Conservation (phyloP, 768 basidiomycete species). For the Ramaria sp. region DNA sequence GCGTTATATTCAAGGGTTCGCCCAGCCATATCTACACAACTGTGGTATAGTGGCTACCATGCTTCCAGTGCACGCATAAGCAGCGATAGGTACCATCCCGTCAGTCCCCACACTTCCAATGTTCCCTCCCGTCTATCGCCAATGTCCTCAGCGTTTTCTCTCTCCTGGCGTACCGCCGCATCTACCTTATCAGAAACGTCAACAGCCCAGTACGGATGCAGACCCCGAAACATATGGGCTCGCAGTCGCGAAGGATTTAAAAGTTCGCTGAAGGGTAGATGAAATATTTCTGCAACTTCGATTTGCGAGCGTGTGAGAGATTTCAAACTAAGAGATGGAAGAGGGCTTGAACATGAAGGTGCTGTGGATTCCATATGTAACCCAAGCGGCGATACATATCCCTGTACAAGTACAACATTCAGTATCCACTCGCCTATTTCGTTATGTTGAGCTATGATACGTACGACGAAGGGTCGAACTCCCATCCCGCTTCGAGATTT, state of each 20-base stretch:
- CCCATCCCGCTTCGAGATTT: constrained; percentile 43
- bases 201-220: constrained; percentile 27
- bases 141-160: constrained; percentile 27
- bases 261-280: constrained; percentile 50
- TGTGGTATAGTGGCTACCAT: constrained; percentile 26
- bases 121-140: constrained; percentile 31
- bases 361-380: neutral
- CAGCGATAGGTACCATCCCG: constrained; percentile 68
- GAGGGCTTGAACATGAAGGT: constrained; percentile 20
- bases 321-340: constrained; percentile 49
- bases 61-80: constrained; percentile 47
- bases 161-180: constrained; percentile 4
- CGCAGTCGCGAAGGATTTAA: constrained; percentile 37
- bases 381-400: neutral
- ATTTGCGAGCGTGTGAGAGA: constrained; percentile 37
- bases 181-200: neutral
- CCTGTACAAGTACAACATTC: neutral
- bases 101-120: constrained; percentile 74
- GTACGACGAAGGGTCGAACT: constrained; percentile 72
- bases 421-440: neutral
- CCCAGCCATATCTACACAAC: neutral
- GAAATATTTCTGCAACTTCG: constrained; percentile 65
- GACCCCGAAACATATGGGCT: constrained; percentile 42
- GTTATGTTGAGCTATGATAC: constrained; percentile 16
- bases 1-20: neutral